These are phyloP conservation scores for Cylindrodendrum hubeiense DNA, from an alignment of 2,329 filamentous ascomycete genomes.

Conservation along the genomic window DNA sequence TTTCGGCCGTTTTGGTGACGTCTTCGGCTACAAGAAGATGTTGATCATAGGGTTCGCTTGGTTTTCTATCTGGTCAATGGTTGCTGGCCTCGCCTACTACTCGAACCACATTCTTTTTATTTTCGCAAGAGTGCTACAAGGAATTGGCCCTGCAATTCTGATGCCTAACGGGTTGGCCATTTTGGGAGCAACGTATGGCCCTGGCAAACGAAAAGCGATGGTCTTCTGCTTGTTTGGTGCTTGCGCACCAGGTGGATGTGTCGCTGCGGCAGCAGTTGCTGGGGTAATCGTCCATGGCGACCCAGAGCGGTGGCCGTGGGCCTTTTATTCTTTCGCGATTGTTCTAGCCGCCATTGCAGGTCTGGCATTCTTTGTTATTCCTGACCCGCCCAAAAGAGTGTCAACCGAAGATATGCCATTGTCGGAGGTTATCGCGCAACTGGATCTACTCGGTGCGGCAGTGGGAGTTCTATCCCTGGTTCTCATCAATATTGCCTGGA, in stretches of 20 bases:
- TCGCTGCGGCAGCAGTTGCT: constrained; percentile 54
- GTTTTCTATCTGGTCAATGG: constrained; percentile 65
- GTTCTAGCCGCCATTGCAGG: constrained; percentile 50
- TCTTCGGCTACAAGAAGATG: constrained; percentile 68
- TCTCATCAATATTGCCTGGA: constrained; percentile 76
- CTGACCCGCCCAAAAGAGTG: constrained; percentile 40
- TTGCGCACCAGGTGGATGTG: constrained; percentile 60
- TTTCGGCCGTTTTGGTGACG: constrained; percentile 67
- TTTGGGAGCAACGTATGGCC: constrained; percentile 68
- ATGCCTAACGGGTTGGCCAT: constrained; percentile 75
- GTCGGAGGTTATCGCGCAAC: constrained; percentile 41
- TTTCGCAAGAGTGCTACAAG: constrained; percentile 66
- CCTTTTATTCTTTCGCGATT: constrained; percentile 57
- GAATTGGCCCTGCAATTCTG: constrained; percentile 71
- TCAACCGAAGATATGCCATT: constrained; percentile 22
- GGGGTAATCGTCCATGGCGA: constrained; percentile 53
- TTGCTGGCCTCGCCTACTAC: constrained; percentile 58
- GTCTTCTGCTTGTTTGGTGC: constrained; percentile 66
- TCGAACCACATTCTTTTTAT: constrained; percentile 60
- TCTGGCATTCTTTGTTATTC: constrained; percentile 51
- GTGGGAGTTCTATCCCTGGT: constrained; percentile 67
- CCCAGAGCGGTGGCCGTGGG: constrained; percentile 61
- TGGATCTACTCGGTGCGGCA: constrained; percentile 56
- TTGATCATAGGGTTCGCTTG: constrained; percentile 67
- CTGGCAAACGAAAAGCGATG: constrained; percentile 70